These are phyloP conservation scores for Neocatenulostroma microsporum DNA, from an alignment of 2,329 filamentous ascomycete genomes.

Conservation along the genomic window DNA sequence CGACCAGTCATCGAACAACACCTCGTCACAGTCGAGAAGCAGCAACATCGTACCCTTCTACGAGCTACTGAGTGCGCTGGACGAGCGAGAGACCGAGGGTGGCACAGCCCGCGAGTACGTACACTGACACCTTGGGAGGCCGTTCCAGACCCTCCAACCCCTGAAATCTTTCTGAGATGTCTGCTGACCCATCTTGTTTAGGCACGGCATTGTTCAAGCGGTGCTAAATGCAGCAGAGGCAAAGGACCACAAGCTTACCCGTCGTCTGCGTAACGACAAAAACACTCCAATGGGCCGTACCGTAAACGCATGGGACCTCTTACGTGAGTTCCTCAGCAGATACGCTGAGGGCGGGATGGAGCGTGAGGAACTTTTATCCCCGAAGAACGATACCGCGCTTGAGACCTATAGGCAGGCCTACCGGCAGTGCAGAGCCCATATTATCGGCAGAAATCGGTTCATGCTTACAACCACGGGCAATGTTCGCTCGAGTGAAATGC, in stretches of 20 bases:
- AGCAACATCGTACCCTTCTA: too few relatives aligned
- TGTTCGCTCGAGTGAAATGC: conserved; percentile 7
- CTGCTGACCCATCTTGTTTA: too few relatives aligned
- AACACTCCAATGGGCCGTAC: background rate
- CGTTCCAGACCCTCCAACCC: too few relatives aligned
- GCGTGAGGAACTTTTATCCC: background rate
- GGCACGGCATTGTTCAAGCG: conserved; percentile 1
- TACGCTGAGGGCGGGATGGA: background rate
- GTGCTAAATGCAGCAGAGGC: background rate
- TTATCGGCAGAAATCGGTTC: conserved; percentile 10
- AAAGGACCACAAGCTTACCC: background rate
- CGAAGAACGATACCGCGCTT: background rate
- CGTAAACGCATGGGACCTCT: conserved; percentile 1
- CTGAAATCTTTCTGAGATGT: too few relatives aligned
- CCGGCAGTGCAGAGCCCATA: conserved; percentile 9
- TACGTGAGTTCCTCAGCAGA: background rate
- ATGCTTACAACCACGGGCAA: conserved; percentile 13
- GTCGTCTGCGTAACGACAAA: background rate
- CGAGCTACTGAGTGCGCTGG: conserved; percentile 9
- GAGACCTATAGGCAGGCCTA: conserved; percentile 7
- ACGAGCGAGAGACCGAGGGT: conserved; percentile 2
- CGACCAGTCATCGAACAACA: background rate
- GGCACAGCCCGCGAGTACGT: conserved; percentile 1
- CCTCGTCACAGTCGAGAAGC: too few relatives aligned
- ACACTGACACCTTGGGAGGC: too few relatives aligned